Base-by-base conservation (phyloP, 331 rosid genomes). In the Malus hybrid region DNA sequence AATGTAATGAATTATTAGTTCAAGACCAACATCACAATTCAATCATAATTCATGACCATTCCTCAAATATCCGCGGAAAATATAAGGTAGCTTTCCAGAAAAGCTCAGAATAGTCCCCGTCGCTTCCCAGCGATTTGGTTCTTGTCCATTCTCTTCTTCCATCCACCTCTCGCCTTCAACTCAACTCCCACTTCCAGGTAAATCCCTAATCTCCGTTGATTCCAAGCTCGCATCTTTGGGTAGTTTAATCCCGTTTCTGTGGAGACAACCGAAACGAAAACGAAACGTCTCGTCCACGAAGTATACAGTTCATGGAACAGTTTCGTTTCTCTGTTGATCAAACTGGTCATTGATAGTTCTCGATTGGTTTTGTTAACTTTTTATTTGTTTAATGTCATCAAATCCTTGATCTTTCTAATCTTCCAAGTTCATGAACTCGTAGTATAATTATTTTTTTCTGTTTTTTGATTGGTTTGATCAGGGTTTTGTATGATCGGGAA, bases 61-160 rank as follows among this genome's bases (percentile, higher is more conserved):
- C 44, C 11, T 36, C 44, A 36, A 36, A 36, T 36, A 0, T 36
- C 44, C 11, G 0, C 11, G 44, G 28, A 24, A 14, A 52, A 70
- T 4, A 52, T 9, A 16, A 3, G 36, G 3, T 27, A 7, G 39
- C 16, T 16, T 11, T 18, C 62, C n/a, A 42, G 48, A 62, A 70
- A 28, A 20, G 11, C 33, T 29, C 74, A 19, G 19, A 70, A 54
- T 18, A 70, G 64, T 10, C 74, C 31, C 48, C 18, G 69, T 72
- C 66, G 59, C 67, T 76, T 69, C 46, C n/a, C 67, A 27, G 48
- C 71, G 83, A 52, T 81, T 63, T 72, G 79, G 83, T 61, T 78
- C 42, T 59, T 34, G 13, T 36, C 55, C 7, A 3, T 67, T 72
- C 19, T 48, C 29, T 32, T 13, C 55, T 22, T 6, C 61, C 18